A percentile compares a stretch with the other conserved stretches of the same genome.
These are phyloP conservation scores for Cudoniella acicularis DNA, from an alignment of 495 filamentous ascomycete species.

Conservation along the genomic window DNA sequence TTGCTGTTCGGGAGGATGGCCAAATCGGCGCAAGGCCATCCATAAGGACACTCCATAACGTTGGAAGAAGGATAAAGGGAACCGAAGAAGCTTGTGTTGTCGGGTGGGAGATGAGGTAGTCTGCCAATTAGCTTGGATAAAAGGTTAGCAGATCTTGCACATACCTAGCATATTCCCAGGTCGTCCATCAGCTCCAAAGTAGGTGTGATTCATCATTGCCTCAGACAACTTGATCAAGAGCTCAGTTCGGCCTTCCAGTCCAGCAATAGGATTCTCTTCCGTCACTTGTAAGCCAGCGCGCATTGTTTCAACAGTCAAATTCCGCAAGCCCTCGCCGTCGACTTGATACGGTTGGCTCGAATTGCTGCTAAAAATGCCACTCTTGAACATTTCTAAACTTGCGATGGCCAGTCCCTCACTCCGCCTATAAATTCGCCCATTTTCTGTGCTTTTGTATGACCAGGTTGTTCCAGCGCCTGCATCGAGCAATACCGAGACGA, in stretches of 20 bases:
- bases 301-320: constrained; percentile 69
- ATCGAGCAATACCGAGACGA: constrained; percentile 87
- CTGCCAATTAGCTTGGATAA: constrained; percentile 37
- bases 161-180: constrained; percentile 95
- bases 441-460: constrained; percentile 89
- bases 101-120: constrained; percentile 89
- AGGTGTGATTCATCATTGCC: constrained; percentile 75
- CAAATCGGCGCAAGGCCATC: constrained; percentile 84
- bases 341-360: constrained; percentile 79
- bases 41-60: constrained; percentile 86
- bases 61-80: constrained; percentile 85
- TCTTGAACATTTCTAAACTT: constrained; percentile 96
- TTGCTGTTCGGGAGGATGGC: constrained; percentile 82
- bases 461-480: constrained; percentile 80
- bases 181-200: constrained; percentile 79
- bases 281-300: constrained; percentile 80
- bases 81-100: constrained; percentile 82
- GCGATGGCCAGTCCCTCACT: constrained; percentile 94
- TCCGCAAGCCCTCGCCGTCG: constrained; percentile 75
- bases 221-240: constrained; percentile 72
- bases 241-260: constrained; percentile 80
- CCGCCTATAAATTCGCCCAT: constrained; percentile 75
- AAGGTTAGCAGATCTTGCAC: constrained; percentile 19
- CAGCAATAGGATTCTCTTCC: constrained; percentile 76
- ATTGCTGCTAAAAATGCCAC: constrained; percentile 85